Percentiles rank a stretch among this genome's conserved stretches.
Evolutionary conservation across 2,329 filamentous ascomycete genomes (phyloP).

Genomic region (Sporothrix sp.): DNA sequence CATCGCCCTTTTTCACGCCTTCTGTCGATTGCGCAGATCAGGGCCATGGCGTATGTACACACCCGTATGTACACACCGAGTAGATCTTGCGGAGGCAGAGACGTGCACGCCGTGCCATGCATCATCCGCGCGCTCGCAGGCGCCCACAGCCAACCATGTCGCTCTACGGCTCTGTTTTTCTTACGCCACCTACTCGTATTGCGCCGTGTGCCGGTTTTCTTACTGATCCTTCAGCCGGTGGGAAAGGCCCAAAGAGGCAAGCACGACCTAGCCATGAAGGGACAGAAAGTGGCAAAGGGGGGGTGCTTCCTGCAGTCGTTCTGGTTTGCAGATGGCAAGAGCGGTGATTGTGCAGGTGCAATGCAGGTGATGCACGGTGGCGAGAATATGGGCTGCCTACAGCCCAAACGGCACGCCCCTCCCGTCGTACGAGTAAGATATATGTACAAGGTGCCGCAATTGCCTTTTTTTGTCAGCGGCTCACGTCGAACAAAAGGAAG

Average conservation of each 20-base stretch:
- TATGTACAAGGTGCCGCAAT: too few species aligned
- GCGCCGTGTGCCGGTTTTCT: conserved; percentile 4
- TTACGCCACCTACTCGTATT: neutral
- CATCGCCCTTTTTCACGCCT: too few species aligned
- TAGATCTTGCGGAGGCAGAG: too few species aligned
- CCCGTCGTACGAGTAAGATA: neutral
- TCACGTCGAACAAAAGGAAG: conserved; percentile 12
- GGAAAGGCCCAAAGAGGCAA: neutral
- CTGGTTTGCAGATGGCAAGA: neutral
- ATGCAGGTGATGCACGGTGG: too few species aligned
- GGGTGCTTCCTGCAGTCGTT: neutral
- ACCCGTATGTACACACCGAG: too few species aligned
- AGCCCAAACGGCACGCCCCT: neutral
- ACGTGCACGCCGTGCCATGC: neutral
- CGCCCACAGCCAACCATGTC: neutral
- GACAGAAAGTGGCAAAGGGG: neutral
- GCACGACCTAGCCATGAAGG: neutral
- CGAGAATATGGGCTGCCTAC: conserved; percentile 5
- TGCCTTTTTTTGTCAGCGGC: neutral
- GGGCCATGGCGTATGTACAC: conserved; percentile 2
- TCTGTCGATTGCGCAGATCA: too few species aligned
- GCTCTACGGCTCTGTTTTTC: neutral
- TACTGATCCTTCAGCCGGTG: neutral
- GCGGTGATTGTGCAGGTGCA: neutral
- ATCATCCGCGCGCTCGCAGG: neutral